Conservation (phyloP, 768 basidiomycete genomes). For the Amanita exitialis region DNA sequence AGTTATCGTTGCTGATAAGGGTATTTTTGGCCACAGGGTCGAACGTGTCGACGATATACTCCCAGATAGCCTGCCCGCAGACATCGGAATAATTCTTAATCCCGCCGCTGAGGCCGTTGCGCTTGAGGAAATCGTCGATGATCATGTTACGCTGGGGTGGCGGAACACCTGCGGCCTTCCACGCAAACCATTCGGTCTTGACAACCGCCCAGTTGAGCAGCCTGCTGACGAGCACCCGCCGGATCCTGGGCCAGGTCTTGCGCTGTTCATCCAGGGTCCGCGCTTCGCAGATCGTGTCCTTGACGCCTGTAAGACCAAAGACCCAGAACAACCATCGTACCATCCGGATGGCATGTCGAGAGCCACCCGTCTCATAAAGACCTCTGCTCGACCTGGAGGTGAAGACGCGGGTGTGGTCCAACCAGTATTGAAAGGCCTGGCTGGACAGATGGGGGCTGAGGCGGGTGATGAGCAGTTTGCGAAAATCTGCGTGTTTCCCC, state of each 20-base stretch:
- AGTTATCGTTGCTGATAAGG: slow-evolving; percentile 51
- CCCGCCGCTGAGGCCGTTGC: not conserved
- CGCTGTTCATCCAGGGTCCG: slow-evolving; percentile 48
- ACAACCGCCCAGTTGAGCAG: slow-evolving; percentile 46
- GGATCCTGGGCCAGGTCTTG: slow-evolving; percentile 50
- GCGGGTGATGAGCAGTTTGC: slow-evolving; percentile 44
- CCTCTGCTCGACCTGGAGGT: slow-evolving; percentile 55
- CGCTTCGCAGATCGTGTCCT: slow-evolving; percentile 43
- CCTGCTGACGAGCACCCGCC: slow-evolving; percentile 48
- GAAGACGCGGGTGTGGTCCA: slow-evolving; percentile 40
- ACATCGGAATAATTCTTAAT: not conserved
- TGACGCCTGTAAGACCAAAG: slow-evolving; percentile 53
- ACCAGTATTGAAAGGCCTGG: slow-evolving; percentile 72
- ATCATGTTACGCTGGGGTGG: slow-evolving; percentile 57
- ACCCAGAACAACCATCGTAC: slow-evolving; percentile 53
- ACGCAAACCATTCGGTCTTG: slow-evolving; percentile 47
- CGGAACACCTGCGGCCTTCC: slow-evolving; percentile 76
- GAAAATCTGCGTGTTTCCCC: slow-evolving; percentile 52
- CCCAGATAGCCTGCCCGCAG: slow-evolving; percentile 21
- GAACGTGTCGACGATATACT: slow-evolving; percentile 41
- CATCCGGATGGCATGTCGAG: slow-evolving; percentile 30
- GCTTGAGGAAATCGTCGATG: slow-evolving; percentile 30
- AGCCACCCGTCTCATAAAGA: slow-evolving; percentile 31
- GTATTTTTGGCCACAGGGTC: slow-evolving; percentile 37
- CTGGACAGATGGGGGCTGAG: slow-evolving; percentile 63